Base-by-base conservation (phyloP, 2,329 filamentous ascomycete species). In the Penicillium carneum region DNA sequence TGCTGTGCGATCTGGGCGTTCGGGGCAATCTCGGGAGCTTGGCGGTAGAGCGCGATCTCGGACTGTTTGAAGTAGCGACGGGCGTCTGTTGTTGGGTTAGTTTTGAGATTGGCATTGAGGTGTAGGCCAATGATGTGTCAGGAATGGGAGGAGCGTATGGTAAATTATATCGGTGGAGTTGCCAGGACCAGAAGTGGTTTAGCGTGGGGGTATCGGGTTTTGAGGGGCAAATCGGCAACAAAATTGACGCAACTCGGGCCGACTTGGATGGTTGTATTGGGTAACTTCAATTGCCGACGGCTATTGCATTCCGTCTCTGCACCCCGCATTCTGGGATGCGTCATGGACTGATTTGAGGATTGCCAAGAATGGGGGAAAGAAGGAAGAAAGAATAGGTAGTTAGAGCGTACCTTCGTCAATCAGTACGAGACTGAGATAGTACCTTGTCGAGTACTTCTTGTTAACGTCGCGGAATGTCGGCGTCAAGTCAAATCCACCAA, bases 391-490 rank as follows among this genome's bases (percentile, higher is more conserved):
- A 16, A 34, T 34, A 8, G 31, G 9, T 38, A 20, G 39, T 45
- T 33, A 9, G 8, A 23, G 49, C 62, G 12, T 80, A 91, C 92
- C 92, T 87, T 97, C 93, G 74, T 97, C 93, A 69, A 97, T 97
- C 69, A 97, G 85, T 23, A 99, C 95, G 64, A 99, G 82, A 76
- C 93, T 97, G 65, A 99, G 86, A 81, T 99, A 99, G 81, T 99
- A 99, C 73, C 95, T 86, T 39, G 94, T 98, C 29, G 94, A 98
- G 80, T 97, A 99, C 82, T 99, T 99, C 85, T 99, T 99, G 86
- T 99, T 99, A 70, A 99, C 96, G 77, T 99, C 95, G 64, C 95
- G 91, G 86, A 99, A 99, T 12, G 95, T 99, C 16, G 95, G 95
- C 4, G 95, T 99, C 65, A 99, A 81, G 79, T 99, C 96, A 77